Conservation (phyloP, 768 basidiomycete species). For the Lepiota venenata region DNA sequence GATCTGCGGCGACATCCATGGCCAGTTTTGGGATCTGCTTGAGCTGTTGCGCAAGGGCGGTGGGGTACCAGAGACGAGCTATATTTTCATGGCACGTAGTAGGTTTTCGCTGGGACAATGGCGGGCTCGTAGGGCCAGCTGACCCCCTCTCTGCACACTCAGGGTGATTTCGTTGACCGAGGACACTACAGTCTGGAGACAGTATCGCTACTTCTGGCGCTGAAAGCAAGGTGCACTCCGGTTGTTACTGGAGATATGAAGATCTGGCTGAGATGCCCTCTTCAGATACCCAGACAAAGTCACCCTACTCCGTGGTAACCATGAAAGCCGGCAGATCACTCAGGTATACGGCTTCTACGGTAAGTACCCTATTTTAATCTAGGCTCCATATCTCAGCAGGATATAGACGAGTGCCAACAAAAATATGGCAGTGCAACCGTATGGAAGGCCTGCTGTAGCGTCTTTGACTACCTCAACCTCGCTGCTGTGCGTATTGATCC, state of each 20-base stretch:
- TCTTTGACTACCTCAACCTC: constrained; percentile 94
- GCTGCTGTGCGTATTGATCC: constrained; percentile 65
- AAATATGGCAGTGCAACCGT: constrained; percentile 95
- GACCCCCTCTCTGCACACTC: constrained; percentile 18
- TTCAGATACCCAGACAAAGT: constrained; percentile 89
- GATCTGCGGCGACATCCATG: constrained; percentile 94
- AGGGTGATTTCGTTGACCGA: constrained; percentile 98
- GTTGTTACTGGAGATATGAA: background rate
- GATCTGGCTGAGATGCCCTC: constrained; percentile 4
- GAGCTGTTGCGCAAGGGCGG: constrained; percentile 88
- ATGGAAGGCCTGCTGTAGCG: constrained; percentile 96
- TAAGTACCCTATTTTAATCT: constrained; percentile 30
- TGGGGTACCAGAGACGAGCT: constrained; percentile 82
- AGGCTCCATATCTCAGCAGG: background rate
- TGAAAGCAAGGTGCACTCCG: constrained; percentile 74
- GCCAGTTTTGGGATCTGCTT: constrained; percentile 96
- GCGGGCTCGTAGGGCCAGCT: constrained; percentile 19
- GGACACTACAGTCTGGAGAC: constrained; percentile 97
- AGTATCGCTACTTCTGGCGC: constrained; percentile 79
- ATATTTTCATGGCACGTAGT: constrained; percentile 90
- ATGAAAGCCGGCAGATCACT: constrained; percentile 96
- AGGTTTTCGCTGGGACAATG: constrained; percentile 31
- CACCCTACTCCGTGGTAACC: constrained; percentile 90
- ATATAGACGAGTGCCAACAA: constrained; percentile 90
- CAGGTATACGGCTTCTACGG: constrained; percentile 99